These are phyloP conservation scores for Eutrema heterophyllum DNA, from an alignment of 345 rosid species.

Conservation along the genomic window DNA sequence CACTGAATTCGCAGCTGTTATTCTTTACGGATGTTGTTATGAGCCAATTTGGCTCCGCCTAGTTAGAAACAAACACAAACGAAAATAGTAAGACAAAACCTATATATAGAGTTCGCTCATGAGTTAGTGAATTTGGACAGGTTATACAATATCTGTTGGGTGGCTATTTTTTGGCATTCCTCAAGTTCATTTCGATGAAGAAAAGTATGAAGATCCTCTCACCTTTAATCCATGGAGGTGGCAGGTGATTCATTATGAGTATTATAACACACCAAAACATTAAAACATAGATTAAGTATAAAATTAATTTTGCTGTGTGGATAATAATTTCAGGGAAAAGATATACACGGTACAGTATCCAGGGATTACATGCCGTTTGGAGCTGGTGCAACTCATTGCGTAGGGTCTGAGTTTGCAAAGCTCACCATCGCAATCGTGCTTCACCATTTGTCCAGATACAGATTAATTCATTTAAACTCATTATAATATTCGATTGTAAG, in stretches of 20 bases:
- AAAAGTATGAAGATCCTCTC: conserved; percentile 4
- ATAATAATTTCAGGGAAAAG: not conserved
- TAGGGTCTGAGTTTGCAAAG: conserved; percentile 15
- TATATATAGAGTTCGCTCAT: not conserved
- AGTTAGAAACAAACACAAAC: no score
- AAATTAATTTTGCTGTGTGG: not conserved
- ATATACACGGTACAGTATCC: not conserved
- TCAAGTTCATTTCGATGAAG: conserved; percentile 5
- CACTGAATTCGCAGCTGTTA: no score
- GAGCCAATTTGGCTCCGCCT: no score
- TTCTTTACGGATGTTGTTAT: no score
- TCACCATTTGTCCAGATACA: conserved; percentile 6
- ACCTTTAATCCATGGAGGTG: conserved; percentile 17
- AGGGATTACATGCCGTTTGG: conserved; percentile 13
- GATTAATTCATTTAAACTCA: not conserved
- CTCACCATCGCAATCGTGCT: not conserved
- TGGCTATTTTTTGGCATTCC: conserved; percentile 15
- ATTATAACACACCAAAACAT: no score
- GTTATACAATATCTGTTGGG: conserved; percentile 15
- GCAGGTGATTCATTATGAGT: not conserved
- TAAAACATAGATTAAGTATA: no score
- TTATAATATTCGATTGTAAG: no score
- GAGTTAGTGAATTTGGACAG: not conserved
- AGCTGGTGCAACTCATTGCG: not conserved
- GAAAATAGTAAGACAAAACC: no score